Percentiles rank a stretch among this genome's conserved stretches.
Conservation (phyloP, 2,329 filamentous ascomycete species). For the Scopulariopsis brevicaulis region DNA sequence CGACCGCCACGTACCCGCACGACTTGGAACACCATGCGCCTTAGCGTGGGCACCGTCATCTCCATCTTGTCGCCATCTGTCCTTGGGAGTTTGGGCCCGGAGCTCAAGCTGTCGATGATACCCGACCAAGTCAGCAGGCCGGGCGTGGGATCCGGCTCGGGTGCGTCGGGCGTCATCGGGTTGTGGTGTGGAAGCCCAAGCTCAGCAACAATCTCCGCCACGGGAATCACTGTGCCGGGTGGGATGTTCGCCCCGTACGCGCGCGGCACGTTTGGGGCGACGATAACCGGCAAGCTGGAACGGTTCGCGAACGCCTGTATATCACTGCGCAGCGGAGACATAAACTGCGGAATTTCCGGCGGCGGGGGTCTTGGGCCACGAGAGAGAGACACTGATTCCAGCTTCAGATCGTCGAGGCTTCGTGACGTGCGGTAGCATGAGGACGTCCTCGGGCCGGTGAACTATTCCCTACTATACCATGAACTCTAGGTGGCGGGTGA, state of each 20-base stretch:
- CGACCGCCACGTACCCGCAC: not conserved
- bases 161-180: too few species aligned
- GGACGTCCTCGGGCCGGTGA: slow-evolving; percentile 18
- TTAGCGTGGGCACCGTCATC: not conserved
- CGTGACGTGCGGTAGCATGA: slow-evolving; percentile 44
- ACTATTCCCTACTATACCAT: slow-evolving; percentile 14
- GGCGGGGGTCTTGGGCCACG: slow-evolving; percentile 14
- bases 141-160: slow-evolving; percentile 8
- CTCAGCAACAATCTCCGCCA: too few species aligned
- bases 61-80: not conserved
- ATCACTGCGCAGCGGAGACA: too few species aligned
- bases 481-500: slow-evolving; percentile 23
- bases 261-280: too few species aligned
- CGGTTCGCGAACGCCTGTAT: too few species aligned
- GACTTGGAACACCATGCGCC: not conserved
- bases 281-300: too few species aligned
- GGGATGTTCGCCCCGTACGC: too few species aligned
- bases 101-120: not conserved
- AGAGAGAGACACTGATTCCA: slow-evolving; percentile 56
- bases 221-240: too few species aligned
- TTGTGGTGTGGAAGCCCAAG: too few species aligned
- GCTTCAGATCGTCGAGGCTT: slow-evolving; percentile 39
- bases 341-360: too few species aligned
- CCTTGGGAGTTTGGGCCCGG: not conserved
- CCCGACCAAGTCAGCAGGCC: not conserved